A percentile compares a stretch with the other conserved stretches of the same genome.
Evolutionary conservation across 73 alveolate species (phyloP).

Genomic region (Paramecium pentaurelia): DNA sequence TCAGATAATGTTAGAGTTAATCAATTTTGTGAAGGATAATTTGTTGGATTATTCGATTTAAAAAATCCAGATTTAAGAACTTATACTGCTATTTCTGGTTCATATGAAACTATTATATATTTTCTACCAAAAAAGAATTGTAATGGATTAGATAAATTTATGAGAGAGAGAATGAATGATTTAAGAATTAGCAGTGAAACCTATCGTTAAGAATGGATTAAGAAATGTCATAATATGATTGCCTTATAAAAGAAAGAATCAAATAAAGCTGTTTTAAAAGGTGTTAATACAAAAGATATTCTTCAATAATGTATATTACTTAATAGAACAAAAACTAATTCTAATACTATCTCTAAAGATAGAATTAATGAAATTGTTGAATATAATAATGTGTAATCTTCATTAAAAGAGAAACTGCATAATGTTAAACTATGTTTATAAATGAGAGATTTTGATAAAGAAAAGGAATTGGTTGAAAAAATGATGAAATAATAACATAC

Average conservation of each 20-base stretch:
- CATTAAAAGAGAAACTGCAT: background rate
- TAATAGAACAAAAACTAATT: background rate
- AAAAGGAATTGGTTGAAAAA: background rate
- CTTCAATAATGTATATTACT: background rate
- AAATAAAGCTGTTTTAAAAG: background rate
- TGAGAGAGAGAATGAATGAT: background rate
- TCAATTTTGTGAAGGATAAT: background rate
- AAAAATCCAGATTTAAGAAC: background rate
- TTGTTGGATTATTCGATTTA: constrained; percentile 17
- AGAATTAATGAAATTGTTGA: background rate
- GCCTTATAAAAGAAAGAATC: background rate
- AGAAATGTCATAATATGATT: constrained; percentile 11
- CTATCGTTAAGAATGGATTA: background rate
- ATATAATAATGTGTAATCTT: background rate
- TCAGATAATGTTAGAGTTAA: background rate
- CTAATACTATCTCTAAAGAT: background rate
- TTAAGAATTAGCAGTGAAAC: background rate
- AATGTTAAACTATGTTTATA: background rate
- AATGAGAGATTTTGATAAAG: constrained; percentile 50
- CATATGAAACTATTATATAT: background rate
- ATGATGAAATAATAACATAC: background rate
- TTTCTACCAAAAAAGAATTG: background rate
- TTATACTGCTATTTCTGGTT: constrained; percentile 17
- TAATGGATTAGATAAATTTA: background rate
- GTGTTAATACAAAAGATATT: background rate